Conservation (phyloP, 768 basidiomycete species). For the Rhodotorula graminis region DNA sequence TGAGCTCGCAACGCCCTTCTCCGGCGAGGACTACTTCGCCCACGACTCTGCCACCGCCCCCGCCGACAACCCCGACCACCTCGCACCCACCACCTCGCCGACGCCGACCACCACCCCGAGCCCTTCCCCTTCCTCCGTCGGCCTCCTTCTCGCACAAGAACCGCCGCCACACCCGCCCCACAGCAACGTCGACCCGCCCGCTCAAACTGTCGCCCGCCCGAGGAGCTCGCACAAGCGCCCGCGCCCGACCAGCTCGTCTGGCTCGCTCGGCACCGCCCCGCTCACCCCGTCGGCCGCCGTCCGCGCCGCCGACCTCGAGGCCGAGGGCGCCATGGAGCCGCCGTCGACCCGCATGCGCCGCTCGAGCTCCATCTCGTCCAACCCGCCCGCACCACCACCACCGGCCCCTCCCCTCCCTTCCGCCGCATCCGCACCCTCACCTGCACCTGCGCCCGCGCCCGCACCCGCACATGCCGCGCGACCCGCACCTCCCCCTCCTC, state of each 20-base stretch:
- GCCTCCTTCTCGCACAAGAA: no score
- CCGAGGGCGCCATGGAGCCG: constrained; percentile 16
- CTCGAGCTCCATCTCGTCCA: neutral
- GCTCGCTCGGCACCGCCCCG: neutral
- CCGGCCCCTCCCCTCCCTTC: neutral
- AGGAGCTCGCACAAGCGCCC: constrained; percentile 5
- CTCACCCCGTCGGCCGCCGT: no score
- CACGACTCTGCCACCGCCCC: neutral
- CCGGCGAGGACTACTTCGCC: constrained; percentile 24
- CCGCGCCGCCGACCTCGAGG: neutral
- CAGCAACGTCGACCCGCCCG: no score
- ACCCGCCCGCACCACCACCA: neutral
- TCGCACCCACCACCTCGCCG: neutral
- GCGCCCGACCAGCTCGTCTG: neutral
- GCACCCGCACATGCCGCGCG: neutral
- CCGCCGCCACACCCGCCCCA: neutral
- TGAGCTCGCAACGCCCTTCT: neutral
- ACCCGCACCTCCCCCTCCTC: neutral
- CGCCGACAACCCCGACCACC: neutral
- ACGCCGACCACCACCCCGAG: neutral
- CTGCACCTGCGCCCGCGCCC: neutral
- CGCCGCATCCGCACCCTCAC: neutral
- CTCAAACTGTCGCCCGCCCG: no score
- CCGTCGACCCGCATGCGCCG: neutral
- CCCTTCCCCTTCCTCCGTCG: neutral